Conservation (phyloP, 352 stramenopile species). For the Phytophthora hibernalis region DNA sequence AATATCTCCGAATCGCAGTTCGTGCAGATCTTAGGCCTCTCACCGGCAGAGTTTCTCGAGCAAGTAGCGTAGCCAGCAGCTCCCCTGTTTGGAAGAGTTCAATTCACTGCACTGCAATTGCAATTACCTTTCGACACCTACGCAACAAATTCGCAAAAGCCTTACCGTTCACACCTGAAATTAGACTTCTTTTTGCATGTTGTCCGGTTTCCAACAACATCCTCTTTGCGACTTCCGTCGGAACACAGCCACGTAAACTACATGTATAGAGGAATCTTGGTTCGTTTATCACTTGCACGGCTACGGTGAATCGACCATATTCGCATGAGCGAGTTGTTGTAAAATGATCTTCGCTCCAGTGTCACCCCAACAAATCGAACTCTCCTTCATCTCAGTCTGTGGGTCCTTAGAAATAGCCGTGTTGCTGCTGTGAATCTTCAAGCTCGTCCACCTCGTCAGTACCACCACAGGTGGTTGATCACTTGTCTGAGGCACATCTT, state of each 20-base stretch:
- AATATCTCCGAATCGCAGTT: conserved; percentile 21
- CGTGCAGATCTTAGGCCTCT: conserved; percentile 25
- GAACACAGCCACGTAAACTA: no score
- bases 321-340: conserved; percentile 19
- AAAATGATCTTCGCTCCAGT: conserved; percentile 15
- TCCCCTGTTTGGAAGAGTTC: no score
- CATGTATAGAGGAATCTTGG: no score
- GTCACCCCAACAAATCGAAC: conserved; percentile 23
- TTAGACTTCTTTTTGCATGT: no score
- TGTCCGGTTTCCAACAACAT: no score
- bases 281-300: neutral
- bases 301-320: neutral
- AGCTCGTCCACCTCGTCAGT: conserved; percentile 31
- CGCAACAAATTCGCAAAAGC: no score
- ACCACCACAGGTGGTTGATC: conserved; percentile 16
- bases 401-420: conserved; percentile 8
- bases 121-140: no score
- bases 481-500: neutral
- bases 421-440: conserved; percentile 14
- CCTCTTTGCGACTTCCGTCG: no score
- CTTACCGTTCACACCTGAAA: no score
- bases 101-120: no score
- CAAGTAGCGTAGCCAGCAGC: conserved; percentile 17
- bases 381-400: conserved; percentile 22
- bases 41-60: conserved; percentile 19